Conservation (phyloP, 257 asterid genomes). For the Capsicum chinense region DNA sequence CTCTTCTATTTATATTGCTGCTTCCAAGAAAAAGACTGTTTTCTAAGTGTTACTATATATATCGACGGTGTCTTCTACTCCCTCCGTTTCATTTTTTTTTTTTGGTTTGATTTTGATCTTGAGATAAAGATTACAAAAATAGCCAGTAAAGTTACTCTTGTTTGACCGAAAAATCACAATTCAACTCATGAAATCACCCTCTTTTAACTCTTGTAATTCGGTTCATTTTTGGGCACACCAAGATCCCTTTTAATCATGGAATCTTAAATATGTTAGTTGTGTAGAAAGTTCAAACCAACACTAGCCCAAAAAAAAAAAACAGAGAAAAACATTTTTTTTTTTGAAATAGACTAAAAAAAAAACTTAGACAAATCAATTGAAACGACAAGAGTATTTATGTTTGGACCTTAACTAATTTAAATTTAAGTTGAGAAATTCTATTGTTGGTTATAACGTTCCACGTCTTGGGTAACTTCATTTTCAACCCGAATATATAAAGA, state of each 20-base stretch:
- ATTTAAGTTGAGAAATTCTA: neutral
- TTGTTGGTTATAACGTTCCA: neutral
- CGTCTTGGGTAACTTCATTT: neutral
- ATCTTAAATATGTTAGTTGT: neutral
- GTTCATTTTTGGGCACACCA: too few species aligned
- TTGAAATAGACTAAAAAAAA: neutral
- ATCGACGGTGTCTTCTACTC: too few species aligned
- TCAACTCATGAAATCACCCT: too few species aligned
- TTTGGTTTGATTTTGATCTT: too few species aligned
- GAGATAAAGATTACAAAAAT: too few species aligned
- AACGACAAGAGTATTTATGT: neutral
- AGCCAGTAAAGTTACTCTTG: too few species aligned
- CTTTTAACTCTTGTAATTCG: too few species aligned
- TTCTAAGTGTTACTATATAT: neutral
- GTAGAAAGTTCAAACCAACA: neutral
- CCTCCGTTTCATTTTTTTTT: too few species aligned
- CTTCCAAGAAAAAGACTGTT: constrained; percentile 6
- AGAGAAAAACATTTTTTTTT: too few species aligned
- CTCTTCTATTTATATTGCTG: constrained; percentile 16
- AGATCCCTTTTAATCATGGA: neutral
- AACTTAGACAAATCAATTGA: neutral
- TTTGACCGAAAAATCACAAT: too few species aligned
- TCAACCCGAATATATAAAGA: neutral
- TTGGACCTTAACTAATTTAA: neutral
- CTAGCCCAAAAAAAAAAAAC: neutral